phyloP scores from a whole-genome alignment of 23 red algal genomes.

The Cyanidium caldarium region DNA sequence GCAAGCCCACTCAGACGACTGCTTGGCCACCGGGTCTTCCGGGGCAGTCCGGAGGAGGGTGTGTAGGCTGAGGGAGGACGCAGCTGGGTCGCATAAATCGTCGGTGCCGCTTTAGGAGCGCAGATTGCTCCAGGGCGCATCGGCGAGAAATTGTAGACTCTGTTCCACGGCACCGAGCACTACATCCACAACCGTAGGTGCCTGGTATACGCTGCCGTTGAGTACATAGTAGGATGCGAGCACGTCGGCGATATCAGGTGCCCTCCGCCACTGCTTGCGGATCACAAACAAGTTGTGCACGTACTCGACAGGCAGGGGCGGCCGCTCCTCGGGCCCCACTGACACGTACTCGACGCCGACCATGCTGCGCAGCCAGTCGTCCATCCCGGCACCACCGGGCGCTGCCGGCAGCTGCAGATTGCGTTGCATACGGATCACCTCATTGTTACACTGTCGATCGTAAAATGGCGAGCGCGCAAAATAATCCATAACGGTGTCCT shows the following conservation, averaged over 20 bases:
- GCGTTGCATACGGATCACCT: slow-evolving; percentile 71
- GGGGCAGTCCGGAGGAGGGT: too few relatives aligned
- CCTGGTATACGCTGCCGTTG: slow-evolving; percentile 45
- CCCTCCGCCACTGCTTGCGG: slow-evolving; percentile 22
- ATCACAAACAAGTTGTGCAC: slow-evolving; percentile 42
- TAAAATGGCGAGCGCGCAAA: slow-evolving; percentile 94
- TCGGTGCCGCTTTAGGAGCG: too few relatives aligned
- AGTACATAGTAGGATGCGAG: slow-evolving; percentile 52
- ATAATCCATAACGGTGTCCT: slow-evolving; percentile 54
- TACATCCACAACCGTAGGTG: slow-evolving; percentile 32
- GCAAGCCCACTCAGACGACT: too few relatives aligned
- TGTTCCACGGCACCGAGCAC: slow-evolving; percentile 5
- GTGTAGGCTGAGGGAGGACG: too few relatives aligned
- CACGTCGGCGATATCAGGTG: slow-evolving; percentile 21
- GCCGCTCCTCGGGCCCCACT: neutral
- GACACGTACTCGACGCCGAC: slow-evolving; percentile 43
- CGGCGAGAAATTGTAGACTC: neutral
- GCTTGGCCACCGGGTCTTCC: too few relatives aligned
- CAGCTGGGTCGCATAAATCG: too few relatives aligned
- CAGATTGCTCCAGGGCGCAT: neutral
- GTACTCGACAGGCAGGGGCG: neutral
- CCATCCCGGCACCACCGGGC: neutral
- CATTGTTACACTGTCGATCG: slow-evolving; percentile 70
- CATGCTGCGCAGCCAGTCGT: slow-evolving; percentile 32
- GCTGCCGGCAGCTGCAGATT: slow-evolving; percentile 22